Evolutionary conservation across 2,329 filamentous ascomycete genomes (phyloP).

Genomic region (Colletotrichum eleusines): DNA sequence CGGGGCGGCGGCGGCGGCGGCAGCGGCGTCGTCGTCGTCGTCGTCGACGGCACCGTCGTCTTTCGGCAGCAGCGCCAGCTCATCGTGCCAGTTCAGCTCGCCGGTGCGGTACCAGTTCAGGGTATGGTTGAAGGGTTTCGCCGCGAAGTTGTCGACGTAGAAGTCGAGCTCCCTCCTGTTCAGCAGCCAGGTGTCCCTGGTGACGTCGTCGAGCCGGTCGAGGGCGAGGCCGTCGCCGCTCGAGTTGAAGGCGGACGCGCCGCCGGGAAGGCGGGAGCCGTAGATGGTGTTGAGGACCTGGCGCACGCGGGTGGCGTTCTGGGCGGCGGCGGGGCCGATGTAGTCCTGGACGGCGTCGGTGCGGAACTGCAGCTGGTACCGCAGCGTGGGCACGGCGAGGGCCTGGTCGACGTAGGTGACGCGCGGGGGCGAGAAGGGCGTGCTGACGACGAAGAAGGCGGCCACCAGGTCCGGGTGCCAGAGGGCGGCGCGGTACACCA

Average conservation of each 20-base stretch:
- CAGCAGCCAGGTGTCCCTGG: constrained; percentile 69
- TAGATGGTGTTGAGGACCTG: constrained; percentile 76
- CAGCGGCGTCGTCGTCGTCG: no score
- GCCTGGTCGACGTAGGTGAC: constrained; percentile 65
- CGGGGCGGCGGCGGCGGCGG: constrained; percentile 58
- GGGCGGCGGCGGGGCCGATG: constrained; percentile 54
- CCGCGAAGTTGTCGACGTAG: constrained; percentile 78
- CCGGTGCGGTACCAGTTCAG: constrained; percentile 89
- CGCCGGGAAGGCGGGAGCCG: constrained; percentile 68
- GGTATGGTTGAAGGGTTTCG: constrained; percentile 80
- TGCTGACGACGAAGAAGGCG: constrained; percentile 80
- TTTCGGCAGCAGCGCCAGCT: constrained; percentile 62
- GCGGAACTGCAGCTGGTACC: constrained; percentile 81
- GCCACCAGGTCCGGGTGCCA: constrained; percentile 76
- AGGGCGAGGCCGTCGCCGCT: constrained; percentile 67
- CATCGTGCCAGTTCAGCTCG: constrained; percentile 81
- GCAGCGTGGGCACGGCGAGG: constrained; percentile 74
- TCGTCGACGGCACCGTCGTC: no score
- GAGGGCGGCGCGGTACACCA: constrained; percentile 77
- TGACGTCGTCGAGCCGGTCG: constrained; percentile 62
- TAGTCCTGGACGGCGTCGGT: constrained; percentile 63
- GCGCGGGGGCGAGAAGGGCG: constrained; percentile 71
- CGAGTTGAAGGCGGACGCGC: constrained; percentile 66
- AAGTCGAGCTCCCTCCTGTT: constrained; percentile 79
- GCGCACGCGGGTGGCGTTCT: constrained; percentile 67